Evolutionary conservation across 768 basidiomycete species (phyloP).

Genomic region (Trametes cinnabarina): DNA sequence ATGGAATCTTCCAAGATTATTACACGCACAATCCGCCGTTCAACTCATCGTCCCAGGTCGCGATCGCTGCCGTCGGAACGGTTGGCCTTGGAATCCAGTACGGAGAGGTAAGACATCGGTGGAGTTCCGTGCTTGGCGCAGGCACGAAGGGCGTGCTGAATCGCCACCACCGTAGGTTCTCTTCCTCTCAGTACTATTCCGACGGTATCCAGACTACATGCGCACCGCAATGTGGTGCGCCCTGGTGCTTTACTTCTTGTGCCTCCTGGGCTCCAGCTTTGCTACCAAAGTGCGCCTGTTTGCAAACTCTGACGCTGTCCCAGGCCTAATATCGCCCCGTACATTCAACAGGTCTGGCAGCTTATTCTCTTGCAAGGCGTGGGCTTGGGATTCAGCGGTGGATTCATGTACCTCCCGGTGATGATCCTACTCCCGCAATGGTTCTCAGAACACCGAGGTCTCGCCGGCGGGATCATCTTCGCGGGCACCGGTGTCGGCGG

Average conservation of each 20-base stretch:
- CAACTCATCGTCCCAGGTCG: slow-evolving; percentile 16
- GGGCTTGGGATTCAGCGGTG: slow-evolving; percentile 21
- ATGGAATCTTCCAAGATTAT: slow-evolving; percentile 26
- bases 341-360: slow-evolving; percentile 20
- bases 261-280: slow-evolving; percentile 23
- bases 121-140: too few species aligned
- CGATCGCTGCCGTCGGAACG: slow-evolving; percentile 21
- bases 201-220: slow-evolving; percentile 22
- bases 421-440: slow-evolving; percentile 24
- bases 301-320: too few species aligned
- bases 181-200: slow-evolving; percentile 19
- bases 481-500: slow-evolving; percentile 25
- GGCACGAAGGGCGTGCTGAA: not conserved
- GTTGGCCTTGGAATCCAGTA: slow-evolving; percentile 22
- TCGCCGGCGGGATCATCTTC: slow-evolving; percentile 25
- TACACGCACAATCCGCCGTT: slow-evolving; percentile 25
- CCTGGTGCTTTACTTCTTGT: slow-evolving; percentile 14
- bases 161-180: slow-evolving; percentile 7
- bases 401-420: slow-evolving; percentile 14
- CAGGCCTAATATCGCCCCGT: not conserved
- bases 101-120: slow-evolving; percentile 12
- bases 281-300: slow-evolving; percentile 15
- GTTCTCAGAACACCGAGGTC: slow-evolving; percentile 24
- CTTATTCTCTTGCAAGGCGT: slow-evolving; percentile 26
- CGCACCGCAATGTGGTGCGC: slow-evolving; percentile 19